Base-by-base conservation (phyloP, 345 rosid genomes). In the Heritiera littoralis region DNA sequence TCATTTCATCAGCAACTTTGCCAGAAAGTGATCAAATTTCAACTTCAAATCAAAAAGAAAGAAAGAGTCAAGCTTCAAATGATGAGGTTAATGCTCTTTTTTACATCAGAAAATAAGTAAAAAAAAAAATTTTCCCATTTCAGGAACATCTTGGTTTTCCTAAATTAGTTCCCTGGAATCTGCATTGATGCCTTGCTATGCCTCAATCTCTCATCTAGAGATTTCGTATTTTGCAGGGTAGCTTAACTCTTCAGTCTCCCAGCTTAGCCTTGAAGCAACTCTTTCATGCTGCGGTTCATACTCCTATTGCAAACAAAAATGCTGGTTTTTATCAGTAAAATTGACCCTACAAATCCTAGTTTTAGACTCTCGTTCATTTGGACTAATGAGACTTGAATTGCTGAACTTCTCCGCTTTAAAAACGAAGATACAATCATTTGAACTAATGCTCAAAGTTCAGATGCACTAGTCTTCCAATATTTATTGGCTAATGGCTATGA, bases 221-320 rank as follows among this genome's bases (percentile, higher is more conserved):
- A 89, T 84, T 55, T 89, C 91, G 77, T 89, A 85, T 72, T 84
- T 81, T 23, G 88, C 70, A 54, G 89, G 74, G 76, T 80, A 77
- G 9, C 83, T 88, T 54, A 86, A 78, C 73, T 86, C 92, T 80
- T 88, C 91, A 48, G 49, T 89, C 87, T 94, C 95, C 97, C 98
- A 94, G 28, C 86, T 92, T 56, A 87, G 83, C 89, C 90, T 90
- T 18, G 95, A 82, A 9, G 95, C 97, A 41, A 87, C 97, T 75
- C 86, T 89, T 83, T 92, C 94, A 70, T 92, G 95, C 66, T 85
- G 83, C 2, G 97, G 94, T 76, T 83, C 85, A 79, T 94, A 94
- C 72, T 92, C 98, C 98, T 94, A 72, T 18, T 6, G 68, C 49
- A 40, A 70, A 40, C 38, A 35, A 1, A 78, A 71, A 78, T 15